phyloP scores from a whole-genome alignment of 106 monocot genomes.

The Iris macrosiphon region DNA sequence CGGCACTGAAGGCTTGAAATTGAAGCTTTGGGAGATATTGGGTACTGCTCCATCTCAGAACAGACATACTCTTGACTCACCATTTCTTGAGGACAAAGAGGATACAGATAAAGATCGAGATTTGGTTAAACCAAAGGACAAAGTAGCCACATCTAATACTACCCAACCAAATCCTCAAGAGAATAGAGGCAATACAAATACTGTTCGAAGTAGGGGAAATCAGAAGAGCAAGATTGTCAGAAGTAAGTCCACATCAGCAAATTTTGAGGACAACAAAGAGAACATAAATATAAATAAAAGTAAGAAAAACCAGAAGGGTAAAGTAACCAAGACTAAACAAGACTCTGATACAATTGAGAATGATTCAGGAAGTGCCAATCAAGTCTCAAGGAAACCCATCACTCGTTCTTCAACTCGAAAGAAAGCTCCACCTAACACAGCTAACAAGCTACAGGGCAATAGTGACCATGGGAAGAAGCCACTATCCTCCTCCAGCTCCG shows the following conservation, averaged over 20 bases:
- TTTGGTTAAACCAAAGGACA: background rate
- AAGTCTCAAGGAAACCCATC: constrained; percentile 41
- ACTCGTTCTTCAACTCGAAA: constrained; percentile 56
- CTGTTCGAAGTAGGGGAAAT: background rate
- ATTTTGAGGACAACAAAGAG: constrained; percentile 4
- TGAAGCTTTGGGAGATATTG: constrained; percentile 80
- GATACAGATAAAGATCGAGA: constrained; percentile 4
- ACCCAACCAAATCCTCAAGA: constrained; percentile 10
- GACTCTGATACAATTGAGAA: constrained; percentile 78
- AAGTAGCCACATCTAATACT: background rate
- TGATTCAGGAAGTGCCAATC: constrained; percentile 54
- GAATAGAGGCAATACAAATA: background rate
- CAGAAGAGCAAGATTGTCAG: background rate
- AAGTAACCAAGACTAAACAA: constrained; percentile 23
- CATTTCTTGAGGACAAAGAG: constrained; percentile 8
- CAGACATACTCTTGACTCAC: constrained; percentile 18
- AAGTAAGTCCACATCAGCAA: constrained; percentile 2
- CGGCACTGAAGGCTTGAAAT: constrained; percentile 34
- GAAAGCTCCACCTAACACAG: constrained; percentile 20
- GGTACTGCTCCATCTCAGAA: constrained; percentile 38
- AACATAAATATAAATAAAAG: constrained; percentile 9
- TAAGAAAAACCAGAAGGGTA: constrained; percentile 1
- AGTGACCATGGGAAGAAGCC: constrained; percentile 19
- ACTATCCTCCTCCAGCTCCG: constrained; percentile 20
- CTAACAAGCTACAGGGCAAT: constrained; percentile 15